Base-by-base conservation (phyloP, 2,329 filamentous ascomycete species). In the Graphilbum fragrans region DNA sequence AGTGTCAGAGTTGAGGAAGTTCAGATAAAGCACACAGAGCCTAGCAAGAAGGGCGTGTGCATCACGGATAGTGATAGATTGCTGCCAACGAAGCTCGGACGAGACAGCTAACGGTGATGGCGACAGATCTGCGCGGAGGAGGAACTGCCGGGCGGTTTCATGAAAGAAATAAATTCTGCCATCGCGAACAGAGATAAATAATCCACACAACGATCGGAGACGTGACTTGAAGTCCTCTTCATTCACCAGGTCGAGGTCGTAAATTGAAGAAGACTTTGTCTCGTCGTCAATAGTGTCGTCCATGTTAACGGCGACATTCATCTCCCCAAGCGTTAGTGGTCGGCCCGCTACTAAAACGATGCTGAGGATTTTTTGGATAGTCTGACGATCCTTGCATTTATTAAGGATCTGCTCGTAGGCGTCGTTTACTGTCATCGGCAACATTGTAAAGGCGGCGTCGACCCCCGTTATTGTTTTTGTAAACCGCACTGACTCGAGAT, bases 121-220 rank as follows among this genome's bases (percentile, higher is more conserved):
- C 21, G 39, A 11, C 19, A 43, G 37, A 22, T 47, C 42, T 2
- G 23, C 18, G 17, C 22, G 8, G 5, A 55, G 44, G 34, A 58
- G 54, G 46, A 59, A 59, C 41, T 58, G 54, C 14, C 52, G 47
- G 36, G 54, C 56, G 11, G 55, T 58, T 50, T 58, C 54, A 45
- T 59, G 55, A 20, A 58, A 42, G 31, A 59, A 52, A 37, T 57
- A 55, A 36, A 59, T 35, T 10, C 38, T 54, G n/a, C 41, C 48
- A 11, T 53, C 36, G 33, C 58, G 11, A 17, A 57, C 44, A 11
- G 50, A 52, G 27, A 59, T 34, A 22, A 59, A 58, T 1, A 58
- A 39, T 8, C 56, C 53, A 46, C 53, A 58, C 48, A 20, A 52
- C 6, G 45, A 43, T 47, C 54, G 42, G 3, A 57, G 46, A 35